Evolutionary conservation across 805 yeast genomes (phyloP).

Genomic region (Suhomyces xylopsoci): DNA sequence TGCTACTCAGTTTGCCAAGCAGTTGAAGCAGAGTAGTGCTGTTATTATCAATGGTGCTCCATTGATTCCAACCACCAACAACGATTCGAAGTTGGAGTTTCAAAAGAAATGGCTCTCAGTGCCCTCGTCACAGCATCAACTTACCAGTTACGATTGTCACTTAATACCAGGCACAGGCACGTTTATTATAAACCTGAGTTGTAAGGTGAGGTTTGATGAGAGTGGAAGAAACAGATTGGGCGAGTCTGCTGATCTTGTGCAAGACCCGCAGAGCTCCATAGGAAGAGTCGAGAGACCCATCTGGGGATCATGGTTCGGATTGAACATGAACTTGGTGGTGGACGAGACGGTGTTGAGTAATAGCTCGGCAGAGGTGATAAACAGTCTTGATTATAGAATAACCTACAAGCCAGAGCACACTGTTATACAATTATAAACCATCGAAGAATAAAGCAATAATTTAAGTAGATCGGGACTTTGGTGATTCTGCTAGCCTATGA

Average conservation of each 20-base stretch:
- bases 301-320: slow-evolving; percentile 75
- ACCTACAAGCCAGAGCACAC: slow-evolving; percentile 60
- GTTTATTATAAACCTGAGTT: slow-evolving; percentile 48
- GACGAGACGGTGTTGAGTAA: slow-evolving; percentile 47
- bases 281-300: slow-evolving; percentile 38
- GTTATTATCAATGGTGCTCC: slow-evolving; percentile 61
- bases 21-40: slow-evolving; percentile 49
- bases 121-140: slow-evolving; percentile 59
- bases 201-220: slow-evolving; percentile 73
- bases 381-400: slow-evolving; percentile 62
- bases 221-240: slow-evolving; percentile 67
- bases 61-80: slow-evolving; percentile 23
- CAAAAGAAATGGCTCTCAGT: slow-evolving; percentile 57
- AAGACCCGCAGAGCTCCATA: slow-evolving; percentile 12
- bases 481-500: no score
- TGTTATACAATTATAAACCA: slow-evolving; percentile 23
- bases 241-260: slow-evolving; percentile 54
- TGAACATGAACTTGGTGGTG: slow-evolving; percentile 54
- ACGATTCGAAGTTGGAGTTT: slow-evolving; percentile 43
- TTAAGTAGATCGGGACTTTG: no score
- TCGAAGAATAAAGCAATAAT: no score
- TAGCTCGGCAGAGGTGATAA: slow-evolving; percentile 46
- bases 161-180: slow-evolving; percentile 63
- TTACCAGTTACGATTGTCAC: slow-evolving; percentile 66
- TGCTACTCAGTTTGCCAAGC: slow-evolving; percentile 48